A percentile compares a stretch with the other conserved stretches of the same genome.
Conservation (phyloP, 306 rosid species). For the Vigna angularis region DNA sequence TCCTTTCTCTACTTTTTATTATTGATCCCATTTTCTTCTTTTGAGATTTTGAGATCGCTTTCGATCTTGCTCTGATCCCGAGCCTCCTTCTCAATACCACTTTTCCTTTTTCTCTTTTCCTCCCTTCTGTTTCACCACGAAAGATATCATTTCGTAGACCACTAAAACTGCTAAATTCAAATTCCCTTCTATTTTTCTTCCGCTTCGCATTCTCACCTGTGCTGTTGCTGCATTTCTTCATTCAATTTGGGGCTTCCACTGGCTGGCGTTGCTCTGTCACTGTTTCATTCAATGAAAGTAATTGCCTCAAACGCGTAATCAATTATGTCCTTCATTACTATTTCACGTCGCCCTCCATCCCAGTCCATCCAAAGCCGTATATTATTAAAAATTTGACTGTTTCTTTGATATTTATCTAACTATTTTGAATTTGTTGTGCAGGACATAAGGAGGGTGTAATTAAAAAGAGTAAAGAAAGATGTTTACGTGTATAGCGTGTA, state of each 20-base stretch:
- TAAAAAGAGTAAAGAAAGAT: constrained; percentile 49
- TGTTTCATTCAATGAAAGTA: constrained; percentile 53
- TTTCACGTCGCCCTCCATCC: neutral
- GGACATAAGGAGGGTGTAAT: constrained; percentile 35
- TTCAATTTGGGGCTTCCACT: neutral
- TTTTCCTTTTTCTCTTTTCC: constrained; percentile 56
- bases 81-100: constrained; percentile 55
- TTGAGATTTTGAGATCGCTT: constrained; percentile 45
- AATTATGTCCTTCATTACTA: neutral
- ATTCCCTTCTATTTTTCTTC: neutral
- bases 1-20: constrained; percentile 54
- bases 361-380: neutral
- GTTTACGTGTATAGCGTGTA: constrained; percentile 96
- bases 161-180: neutral
- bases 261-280: constrained; percentile 38
- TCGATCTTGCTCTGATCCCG: constrained; percentile 83
- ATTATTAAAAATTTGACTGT: neutral
- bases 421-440: constrained; percentile 35
- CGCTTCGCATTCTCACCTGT: constrained; percentile 5
- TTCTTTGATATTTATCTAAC: constrained; percentile 4
- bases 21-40: constrained; percentile 43
- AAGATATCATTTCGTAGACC: constrained; percentile 8
- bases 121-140: constrained; percentile 57
- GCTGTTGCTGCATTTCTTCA: neutral
- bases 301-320: constrained; percentile 10